Conservation (phyloP, 495 filamentous ascomycete genomes). For the Neurospora sp. region DNA sequence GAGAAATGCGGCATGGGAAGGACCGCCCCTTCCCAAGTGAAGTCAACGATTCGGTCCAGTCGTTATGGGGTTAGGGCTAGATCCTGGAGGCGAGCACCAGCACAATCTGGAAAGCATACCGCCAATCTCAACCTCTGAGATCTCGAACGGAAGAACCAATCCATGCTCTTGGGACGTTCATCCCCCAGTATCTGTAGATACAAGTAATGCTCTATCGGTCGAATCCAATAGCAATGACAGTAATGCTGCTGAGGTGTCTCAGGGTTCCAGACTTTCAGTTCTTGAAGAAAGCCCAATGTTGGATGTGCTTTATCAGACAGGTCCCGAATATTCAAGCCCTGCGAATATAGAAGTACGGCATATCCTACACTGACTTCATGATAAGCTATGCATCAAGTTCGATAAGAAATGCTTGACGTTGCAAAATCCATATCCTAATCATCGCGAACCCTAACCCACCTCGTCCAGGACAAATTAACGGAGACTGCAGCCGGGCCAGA, state of each 20-base stretch:
- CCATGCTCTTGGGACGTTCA: not conserved
- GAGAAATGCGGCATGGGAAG: not conserved
- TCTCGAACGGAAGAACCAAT: not conserved
- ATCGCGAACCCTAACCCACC: not conserved
- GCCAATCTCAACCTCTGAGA: not conserved
- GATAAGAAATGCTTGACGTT: not conserved
- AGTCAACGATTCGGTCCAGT: not conserved
- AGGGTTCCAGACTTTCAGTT: not conserved
- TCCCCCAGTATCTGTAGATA: not conserved
- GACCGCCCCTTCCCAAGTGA: not conserved
- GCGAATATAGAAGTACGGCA: not conserved
- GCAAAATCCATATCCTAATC: not conserved
- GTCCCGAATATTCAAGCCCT: not conserved
- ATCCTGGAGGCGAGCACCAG: not conserved
- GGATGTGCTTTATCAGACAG: not conserved
- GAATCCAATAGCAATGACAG: not conserved
- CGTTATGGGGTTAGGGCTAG: not conserved
- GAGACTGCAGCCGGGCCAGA: no score
- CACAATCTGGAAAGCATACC: not conserved
- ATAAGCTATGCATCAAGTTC: not conserved
- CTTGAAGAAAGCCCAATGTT: not conserved
- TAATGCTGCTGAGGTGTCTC: not conserved
- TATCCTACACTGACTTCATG: not conserved
- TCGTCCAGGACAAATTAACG: no score
- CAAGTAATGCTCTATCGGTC: no score